Conservation (phyloP, 2,329 filamentous ascomycete genomes). For the Ceratocystis ficicola region DNA sequence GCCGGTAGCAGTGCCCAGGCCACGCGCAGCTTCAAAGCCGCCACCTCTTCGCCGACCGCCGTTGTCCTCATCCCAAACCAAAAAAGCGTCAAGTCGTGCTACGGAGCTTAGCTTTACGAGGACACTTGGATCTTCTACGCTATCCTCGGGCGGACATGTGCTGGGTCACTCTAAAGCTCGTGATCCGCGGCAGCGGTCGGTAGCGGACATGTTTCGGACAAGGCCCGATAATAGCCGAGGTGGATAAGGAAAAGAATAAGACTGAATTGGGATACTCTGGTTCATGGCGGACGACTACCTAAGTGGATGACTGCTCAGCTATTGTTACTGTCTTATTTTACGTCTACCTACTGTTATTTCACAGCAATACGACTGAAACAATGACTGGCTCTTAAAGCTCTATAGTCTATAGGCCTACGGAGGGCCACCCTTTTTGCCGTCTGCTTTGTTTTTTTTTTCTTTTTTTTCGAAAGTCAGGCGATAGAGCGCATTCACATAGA, state of each 20-base stretch:
- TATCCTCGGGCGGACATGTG: background rate
- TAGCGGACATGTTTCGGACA: slow-evolving; percentile 20
- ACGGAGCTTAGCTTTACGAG: slow-evolving; percentile 12
- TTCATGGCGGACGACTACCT: too few species aligned
- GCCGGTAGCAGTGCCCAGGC: background rate
- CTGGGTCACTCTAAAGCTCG: background rate
- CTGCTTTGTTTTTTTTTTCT: too few species aligned
- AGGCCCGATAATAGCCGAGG: background rate
- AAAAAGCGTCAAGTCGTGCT: background rate
- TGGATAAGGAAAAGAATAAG: too few species aligned
- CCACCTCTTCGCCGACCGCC: background rate
- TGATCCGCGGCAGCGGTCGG: slow-evolving; percentile 18
- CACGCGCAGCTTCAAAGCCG: background rate
- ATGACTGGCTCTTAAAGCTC: too few species aligned
- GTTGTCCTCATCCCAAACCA: background rate
- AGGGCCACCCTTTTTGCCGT: background rate
- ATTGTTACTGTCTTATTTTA: too few species aligned
- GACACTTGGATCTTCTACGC: slow-evolving; percentile 11
- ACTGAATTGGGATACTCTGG: too few species aligned
- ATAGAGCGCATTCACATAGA: too few species aligned
- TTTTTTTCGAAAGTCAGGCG: too few species aligned
- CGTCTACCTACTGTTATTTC: too few species aligned
- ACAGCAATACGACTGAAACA: too few species aligned
- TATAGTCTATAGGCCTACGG: background rate
- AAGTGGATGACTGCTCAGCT: too few species aligned